A percentile compares a stretch with the other conserved stretches of the same genome.
These are phyloP conservation scores for Glaciozyma martinii DNA, from an alignment of 768 basidiomycete species.

Conservation along the genomic window DNA sequence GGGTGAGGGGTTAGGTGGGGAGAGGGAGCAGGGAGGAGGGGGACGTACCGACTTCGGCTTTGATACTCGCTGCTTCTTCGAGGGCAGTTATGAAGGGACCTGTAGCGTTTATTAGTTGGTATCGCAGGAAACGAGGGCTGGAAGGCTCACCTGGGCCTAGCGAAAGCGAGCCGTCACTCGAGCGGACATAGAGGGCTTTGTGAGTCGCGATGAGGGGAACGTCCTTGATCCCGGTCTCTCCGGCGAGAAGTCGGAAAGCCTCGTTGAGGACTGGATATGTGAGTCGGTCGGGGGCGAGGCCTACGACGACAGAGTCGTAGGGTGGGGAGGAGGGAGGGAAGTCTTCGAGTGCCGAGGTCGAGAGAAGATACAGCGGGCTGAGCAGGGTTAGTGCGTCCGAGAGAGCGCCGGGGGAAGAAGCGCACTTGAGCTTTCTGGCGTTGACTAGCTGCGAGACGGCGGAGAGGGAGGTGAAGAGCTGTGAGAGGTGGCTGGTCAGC, in stretches of 20 bases:
- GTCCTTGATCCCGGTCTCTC: neutral
- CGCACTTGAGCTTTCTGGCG: slow-evolving; percentile 42
- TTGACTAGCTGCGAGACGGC: slow-evolving; percentile 49
- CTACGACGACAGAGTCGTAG: slow-evolving; percentile 58
- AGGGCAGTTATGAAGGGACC: slow-evolving; percentile 62
- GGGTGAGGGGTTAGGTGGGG: neutral
- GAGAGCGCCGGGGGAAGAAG: neutral
- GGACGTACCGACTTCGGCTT: slow-evolving; percentile 43
- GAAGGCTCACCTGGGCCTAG: slow-evolving; percentile 47
- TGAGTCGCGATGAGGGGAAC: slow-evolving; percentile 53
- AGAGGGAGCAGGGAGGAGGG: neutral
- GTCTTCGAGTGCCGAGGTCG: slow-evolving; percentile 43
- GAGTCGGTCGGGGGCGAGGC: slow-evolving; percentile 50
- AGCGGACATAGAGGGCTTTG: slow-evolving; percentile 48
- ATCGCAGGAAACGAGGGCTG: rapidly evolving
- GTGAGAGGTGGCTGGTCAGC: neutral
- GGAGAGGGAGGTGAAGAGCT: slow-evolving; percentile 55
- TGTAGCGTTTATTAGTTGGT: neutral
- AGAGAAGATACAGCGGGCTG: slow-evolving; percentile 55
- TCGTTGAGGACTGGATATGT: slow-evolving; percentile 53
- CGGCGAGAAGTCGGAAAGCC: slow-evolving; percentile 55
- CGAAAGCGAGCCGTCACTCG: slow-evolving; percentile 48
- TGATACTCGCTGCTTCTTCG: slow-evolving; percentile 48
- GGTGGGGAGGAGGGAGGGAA: slow-evolving; percentile 36
- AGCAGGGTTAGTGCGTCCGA: neutral